phyloP scores from a whole-genome alignment of 257 asterid species.

The Paulownia fortunei region DNA sequence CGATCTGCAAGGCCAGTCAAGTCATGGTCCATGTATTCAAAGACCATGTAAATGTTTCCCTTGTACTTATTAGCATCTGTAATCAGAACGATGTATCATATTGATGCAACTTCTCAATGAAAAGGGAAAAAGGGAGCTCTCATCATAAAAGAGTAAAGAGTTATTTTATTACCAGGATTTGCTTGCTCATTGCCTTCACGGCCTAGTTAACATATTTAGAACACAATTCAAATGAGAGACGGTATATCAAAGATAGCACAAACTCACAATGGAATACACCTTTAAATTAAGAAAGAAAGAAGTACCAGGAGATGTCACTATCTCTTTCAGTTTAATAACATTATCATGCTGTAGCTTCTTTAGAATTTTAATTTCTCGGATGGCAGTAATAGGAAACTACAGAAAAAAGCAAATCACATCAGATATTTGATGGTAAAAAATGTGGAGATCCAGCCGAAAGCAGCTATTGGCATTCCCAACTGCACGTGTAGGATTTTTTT shows the following conservation, averaged over 20 bases:
- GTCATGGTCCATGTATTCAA: constrained; percentile 98
- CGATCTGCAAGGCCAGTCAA: constrained; percentile 97
- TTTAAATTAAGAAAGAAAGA: constrained; percentile 15
- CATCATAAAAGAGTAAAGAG: constrained; percentile 19
- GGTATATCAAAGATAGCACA: constrained; percentile 13
- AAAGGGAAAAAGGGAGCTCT: constrained; percentile 13
- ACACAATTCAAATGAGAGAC: constrained; percentile 26
- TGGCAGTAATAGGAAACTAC: constrained; percentile 97
- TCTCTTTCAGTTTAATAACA: constrained; percentile 88
- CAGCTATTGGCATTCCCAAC: constrained; percentile 11
- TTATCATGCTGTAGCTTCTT: constrained; percentile 92
- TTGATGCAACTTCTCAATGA: constrained; percentile 24
- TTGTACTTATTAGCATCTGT: constrained; percentile 83
- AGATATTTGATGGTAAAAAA: constrained; percentile 21
- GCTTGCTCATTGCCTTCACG: constrained; percentile 72
- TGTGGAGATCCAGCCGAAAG: constrained; percentile 26
- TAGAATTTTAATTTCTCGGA: constrained; percentile 90
- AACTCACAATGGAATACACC: constrained; percentile 19
- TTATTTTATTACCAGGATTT: constrained; percentile 59
- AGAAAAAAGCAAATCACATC: constrained; percentile 25
- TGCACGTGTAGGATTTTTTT: background rate
- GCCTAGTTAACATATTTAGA: constrained; percentile 54
- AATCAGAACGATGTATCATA: constrained; percentile 28
- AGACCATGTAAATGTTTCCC: constrained; percentile 95
- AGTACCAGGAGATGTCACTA: constrained; percentile 93